Evolutionary conservation across 345 rosid species (phyloP).

Genomic region (Hypericum androsaemum): DNA sequence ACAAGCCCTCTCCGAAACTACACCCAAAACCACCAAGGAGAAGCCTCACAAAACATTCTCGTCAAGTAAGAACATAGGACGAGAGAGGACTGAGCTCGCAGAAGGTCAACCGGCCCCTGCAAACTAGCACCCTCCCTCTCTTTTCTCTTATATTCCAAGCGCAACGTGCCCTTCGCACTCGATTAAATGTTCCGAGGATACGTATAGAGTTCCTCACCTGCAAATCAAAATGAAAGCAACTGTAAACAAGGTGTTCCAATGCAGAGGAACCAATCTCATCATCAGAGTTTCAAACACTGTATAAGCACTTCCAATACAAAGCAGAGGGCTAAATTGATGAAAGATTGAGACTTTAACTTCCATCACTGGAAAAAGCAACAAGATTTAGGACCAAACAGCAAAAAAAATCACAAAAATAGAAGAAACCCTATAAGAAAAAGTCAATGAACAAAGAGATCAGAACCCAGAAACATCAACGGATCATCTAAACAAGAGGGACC

Average conservation of each 20-base stretch:
- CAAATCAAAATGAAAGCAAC: conserved; percentile 10
- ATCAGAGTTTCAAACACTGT: too few species aligned
- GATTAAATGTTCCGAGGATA: conserved; percentile 10
- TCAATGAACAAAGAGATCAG: too few species aligned
- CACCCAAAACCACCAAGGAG: conserved; percentile 5
- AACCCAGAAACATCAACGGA: too few species aligned
- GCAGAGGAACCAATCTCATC: neutral
- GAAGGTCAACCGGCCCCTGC: conserved; percentile 32
- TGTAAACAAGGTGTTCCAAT: conserved; percentile 2
- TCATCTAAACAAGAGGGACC: too few species aligned
- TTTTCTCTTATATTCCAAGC: conserved; percentile 14
- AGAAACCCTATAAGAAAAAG: too few species aligned
- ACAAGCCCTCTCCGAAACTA: conserved; percentile 16
- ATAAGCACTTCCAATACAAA: too few species aligned
- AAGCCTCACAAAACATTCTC: conserved; percentile 16
- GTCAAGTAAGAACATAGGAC: conserved; percentile 4
- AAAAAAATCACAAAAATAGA: too few species aligned
- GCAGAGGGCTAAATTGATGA: too few species aligned
- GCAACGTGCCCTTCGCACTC: conserved; percentile 8
- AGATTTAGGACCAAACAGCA: too few species aligned
- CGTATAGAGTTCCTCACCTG: conserved; percentile 27
- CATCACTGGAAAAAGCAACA: too few species aligned
- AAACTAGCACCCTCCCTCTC: conserved; percentile 48
- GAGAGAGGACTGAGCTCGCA: conserved; percentile 53
- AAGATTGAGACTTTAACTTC: too few species aligned